Evolutionary conservation across 331 rosid genomes (phyloP).

Genomic region (Arachis monticola): DNA sequence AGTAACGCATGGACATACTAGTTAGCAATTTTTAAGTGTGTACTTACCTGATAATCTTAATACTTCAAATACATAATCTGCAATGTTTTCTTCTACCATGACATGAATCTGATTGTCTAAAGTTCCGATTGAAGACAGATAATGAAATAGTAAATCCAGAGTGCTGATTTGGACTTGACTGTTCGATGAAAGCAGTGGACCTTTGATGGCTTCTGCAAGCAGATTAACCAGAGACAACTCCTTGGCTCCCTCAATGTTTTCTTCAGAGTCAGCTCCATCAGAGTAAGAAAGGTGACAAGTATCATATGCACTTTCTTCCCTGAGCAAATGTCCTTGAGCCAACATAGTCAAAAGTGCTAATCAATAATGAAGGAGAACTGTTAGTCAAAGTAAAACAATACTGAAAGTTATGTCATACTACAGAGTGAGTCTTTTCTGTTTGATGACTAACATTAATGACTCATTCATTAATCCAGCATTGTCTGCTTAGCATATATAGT

Average conservation of each 20-base stretch:
- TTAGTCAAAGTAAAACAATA: conserved; percentile 35
- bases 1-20: neutral
- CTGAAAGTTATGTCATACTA: conserved; percentile 5
- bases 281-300: conserved; percentile 40
- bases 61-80: conserved; percentile 93
- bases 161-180: conserved; percentile 80
- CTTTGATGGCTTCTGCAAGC: conserved; percentile 92
- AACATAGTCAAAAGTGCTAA: conserved; percentile 79
- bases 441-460: neutral
- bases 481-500: neutral
- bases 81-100: conserved; percentile 86
- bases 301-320: conserved; percentile 55
- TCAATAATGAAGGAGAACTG: conserved; percentile 38
- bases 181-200: conserved; percentile 84
- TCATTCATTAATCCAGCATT: conserved; percentile 16
- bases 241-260: conserved; percentile 48
- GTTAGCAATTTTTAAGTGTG: neutral
- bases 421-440: conserved; percentile 14
- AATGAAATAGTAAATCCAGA: conserved; percentile 69
- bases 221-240: conserved; percentile 56
- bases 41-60: conserved; percentile 87
- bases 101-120: conserved; percentile 66
- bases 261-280: conserved; percentile 49
- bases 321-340: conserved; percentile 66
- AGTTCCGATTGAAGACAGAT: conserved; percentile 66